Evolutionary conservation across 2,329 filamentous ascomycete genomes (phyloP).

Genomic region (Volutella citrinella): DNA sequence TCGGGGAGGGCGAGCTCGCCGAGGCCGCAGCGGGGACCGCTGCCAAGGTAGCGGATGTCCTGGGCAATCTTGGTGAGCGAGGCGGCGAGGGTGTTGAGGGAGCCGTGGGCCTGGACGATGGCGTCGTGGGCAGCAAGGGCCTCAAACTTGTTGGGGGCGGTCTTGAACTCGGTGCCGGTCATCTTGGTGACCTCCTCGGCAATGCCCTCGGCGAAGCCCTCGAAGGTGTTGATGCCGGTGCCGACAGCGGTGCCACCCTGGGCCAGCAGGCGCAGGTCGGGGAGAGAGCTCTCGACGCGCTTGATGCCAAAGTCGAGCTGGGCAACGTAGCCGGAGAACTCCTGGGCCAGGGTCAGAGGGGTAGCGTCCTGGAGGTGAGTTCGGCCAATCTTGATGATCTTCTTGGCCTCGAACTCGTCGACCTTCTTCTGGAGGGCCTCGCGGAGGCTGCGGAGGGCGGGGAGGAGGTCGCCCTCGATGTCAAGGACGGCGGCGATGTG

Average conservation of each 20-base stretch:
- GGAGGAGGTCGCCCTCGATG: conserved; percentile 80
- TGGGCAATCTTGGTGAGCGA: conserved; percentile 98
- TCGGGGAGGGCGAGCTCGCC: conserved; percentile 92
- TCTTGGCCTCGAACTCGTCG: conserved; percentile 76
- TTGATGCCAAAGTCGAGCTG: conserved; percentile 90
- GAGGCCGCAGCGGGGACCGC: conserved; percentile 90
- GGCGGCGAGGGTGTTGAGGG: conserved; percentile 85
- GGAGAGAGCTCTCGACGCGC: conserved; percentile 78
- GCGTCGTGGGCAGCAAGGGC: conserved; percentile 94
- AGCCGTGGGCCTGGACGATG: conserved; percentile 88
- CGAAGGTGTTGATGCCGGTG: conserved; percentile 95
- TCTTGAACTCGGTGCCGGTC: conserved; percentile 91
- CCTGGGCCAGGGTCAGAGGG: conserved; percentile 89
- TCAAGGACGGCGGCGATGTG: conserved; percentile 97
- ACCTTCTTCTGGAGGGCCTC: conserved; percentile 84
- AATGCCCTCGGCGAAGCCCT: conserved; percentile 91
- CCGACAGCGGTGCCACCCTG: conserved; percentile 97
- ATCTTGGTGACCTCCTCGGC: conserved; percentile 88
- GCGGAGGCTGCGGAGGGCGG: conserved; percentile 77
- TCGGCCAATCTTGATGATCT: conserved; percentile 98
- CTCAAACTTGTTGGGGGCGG: conserved; percentile 98
- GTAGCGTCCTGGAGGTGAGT: conserved; percentile 98
- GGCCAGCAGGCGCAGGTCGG: conserved; percentile 80
- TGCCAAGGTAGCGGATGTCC: conserved; percentile 95
- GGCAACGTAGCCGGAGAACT: conserved; percentile 95